Evolutionary conservation across 768 basidiomycete genomes (phyloP).

Genomic region (Auricularia sp.): DNA sequence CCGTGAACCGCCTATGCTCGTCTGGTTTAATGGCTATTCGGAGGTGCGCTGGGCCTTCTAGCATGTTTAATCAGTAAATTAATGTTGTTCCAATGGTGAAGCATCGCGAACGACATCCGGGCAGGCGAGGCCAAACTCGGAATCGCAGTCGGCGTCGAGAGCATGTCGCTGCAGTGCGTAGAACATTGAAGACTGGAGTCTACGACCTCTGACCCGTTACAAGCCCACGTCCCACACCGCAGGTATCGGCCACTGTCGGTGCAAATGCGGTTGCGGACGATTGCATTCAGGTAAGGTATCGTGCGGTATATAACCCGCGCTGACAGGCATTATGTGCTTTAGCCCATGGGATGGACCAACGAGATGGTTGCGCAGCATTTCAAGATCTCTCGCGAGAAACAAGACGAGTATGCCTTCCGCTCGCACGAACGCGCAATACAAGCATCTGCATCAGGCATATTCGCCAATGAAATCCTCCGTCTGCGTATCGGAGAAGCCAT

Average conservation of each 20-base stretch:
- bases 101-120: slow-evolving; percentile 79
- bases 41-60: slow-evolving; percentile 12
- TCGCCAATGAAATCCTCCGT: slow-evolving; percentile 83
- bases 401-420: slow-evolving; percentile 83
- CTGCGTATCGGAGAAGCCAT: slow-evolving; percentile 49
- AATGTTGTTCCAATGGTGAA: background rate
- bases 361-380: slow-evolving; percentile 77
- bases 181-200: slow-evolving; percentile 10
- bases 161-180: slow-evolving; percentile 67
- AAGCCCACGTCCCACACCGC: slow-evolving; percentile 68
- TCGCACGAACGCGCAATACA: slow-evolving; percentile 71
- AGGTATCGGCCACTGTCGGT: slow-evolving; percentile 48
- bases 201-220: background rate
- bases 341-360: slow-evolving; percentile 94
- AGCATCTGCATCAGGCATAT: slow-evolving; percentile 62
- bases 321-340: background rate
- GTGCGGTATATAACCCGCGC: background rate
- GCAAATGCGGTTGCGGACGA: slow-evolving; percentile 57
- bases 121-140: slow-evolving; percentile 79
- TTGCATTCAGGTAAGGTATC: slow-evolving; percentile 49
- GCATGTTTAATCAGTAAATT: background rate
- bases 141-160: slow-evolving; percentile 73
- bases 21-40: slow-evolving; percentile 93
- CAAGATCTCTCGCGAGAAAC: slow-evolving; percentile 61
- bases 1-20: slow-evolving; percentile 88